phyloP scores from a whole-genome alignment of 129 eudicot species.

The Centella asiatica region DNA sequence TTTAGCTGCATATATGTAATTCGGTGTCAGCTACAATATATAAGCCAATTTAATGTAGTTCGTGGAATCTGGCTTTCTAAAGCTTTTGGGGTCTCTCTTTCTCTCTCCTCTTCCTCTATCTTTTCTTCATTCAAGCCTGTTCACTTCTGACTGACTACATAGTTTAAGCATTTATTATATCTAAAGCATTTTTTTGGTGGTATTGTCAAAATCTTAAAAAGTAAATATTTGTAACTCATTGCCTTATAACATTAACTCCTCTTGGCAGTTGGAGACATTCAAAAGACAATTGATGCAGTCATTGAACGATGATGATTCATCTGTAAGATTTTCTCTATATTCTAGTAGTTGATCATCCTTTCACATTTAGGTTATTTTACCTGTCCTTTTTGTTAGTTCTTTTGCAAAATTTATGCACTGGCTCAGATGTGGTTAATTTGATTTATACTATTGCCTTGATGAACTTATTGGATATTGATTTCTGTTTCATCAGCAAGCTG shows the following conservation, averaged over 20 bases:
- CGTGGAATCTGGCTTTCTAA: neutral
- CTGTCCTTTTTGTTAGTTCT: neutral
- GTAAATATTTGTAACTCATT: neutral
- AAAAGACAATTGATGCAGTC: slow-evolving; percentile 92
- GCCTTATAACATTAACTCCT: neutral
- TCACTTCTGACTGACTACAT: neutral
- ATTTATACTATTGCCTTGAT: neutral
- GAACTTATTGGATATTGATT: slow-evolving; percentile 8
- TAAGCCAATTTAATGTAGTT: no score
- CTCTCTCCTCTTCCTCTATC: no score
- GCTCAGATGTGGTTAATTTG: neutral
- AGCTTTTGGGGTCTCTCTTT: neutral
- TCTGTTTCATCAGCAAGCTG: slow-evolving; percentile 37
- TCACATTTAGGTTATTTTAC: neutral
- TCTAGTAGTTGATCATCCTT: neutral
- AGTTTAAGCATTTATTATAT: neutral
- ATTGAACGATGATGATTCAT: slow-evolving; percentile 62
- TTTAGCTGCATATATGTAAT: no score
- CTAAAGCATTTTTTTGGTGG: neutral
- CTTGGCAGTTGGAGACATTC: slow-evolving; percentile 89
- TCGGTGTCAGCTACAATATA: no score
- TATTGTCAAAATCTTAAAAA: slow-evolving; percentile 6
- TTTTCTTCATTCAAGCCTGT: neutral
- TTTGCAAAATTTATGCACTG: neutral
- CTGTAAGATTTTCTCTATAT: slow-evolving; percentile 43